Percentiles rank a stretch among this genome's conserved stretches.
These are phyloP conservation scores for Naganishia friedmannii DNA, from an alignment of 768 basidiomycete genomes.

Conservation along the genomic window DNA sequence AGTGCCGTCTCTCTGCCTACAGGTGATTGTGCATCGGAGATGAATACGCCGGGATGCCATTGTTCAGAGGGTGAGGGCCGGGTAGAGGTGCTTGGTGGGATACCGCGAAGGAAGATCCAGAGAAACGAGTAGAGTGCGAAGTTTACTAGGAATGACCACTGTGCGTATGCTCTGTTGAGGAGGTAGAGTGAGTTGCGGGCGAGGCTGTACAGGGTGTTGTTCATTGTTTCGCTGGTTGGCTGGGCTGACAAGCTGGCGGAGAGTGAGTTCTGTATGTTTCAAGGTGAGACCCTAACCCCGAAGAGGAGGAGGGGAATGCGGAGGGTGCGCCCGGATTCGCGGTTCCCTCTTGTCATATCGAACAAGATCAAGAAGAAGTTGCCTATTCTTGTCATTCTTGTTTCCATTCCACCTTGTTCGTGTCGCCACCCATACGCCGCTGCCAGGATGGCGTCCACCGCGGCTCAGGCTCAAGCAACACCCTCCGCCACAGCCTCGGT, in stretches of 20 bases:
- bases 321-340: neutral
- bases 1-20: neutral
- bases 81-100: neutral
- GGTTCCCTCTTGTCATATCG: no score
- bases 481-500: neutral
- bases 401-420: neutral
- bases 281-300: neutral
- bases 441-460: neutral
- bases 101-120: neutral
- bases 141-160: neutral
- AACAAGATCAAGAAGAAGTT: no score
- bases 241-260: no score
- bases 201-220: no score
- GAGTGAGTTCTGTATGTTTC: neutral
- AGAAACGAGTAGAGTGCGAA: neutral
- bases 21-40: neutral
- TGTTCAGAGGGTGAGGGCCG: neutral
- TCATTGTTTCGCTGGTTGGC: no score
- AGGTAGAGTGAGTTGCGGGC: neutral
- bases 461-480: no score
- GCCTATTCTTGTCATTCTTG: no score
- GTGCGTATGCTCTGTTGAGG: neutral
- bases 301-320: neutral
- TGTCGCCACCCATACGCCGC: neutral
- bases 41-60: neutral